Evolutionary conservation across 2,329 filamentous ascomycete species (phyloP), one percentile per base, ranked within the genome.

Genomic region (Aureobasidium sp.): DNA sequence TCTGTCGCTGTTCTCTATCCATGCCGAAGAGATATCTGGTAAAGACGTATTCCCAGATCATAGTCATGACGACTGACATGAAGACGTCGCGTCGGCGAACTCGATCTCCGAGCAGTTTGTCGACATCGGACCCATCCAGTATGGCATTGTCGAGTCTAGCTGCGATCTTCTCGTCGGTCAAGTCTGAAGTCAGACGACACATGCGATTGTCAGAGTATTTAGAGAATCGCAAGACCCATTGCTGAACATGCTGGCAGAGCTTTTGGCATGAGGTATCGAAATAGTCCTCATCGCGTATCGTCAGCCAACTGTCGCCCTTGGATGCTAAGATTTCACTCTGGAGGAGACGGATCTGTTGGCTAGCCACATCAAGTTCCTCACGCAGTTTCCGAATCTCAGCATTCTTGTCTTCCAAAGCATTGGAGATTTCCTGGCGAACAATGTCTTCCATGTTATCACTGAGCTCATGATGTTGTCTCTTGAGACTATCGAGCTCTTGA

Each of bases 11-110:
- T 75, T 97, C 94, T 69, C 92, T 85, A 73, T 99, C 94, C 91
- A 99, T 96, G 69, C 94, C 94, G 73, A 99, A 99, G 30, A 99
- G 86, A 74, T 99, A 99, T 66, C 94, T 86, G 9, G 93, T 97
- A 73, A 99, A 99, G 72, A 99, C 87, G 71, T 95, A 97, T 75
- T 99, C 94, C 92, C 92, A 99, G 57, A 99, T 87, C 91, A 99
- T 97, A 64, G 89, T 94, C 92, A 97, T 97, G 61, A 93, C 90
- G 74, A 99, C 91, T 41, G 91, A 94, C 91, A 97, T 97, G 81
- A 99, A 97, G 63, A 97, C 87, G 73, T 97, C 93, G 63, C 93
- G 86, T 64, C 94, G 87, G 70, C 84, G 87, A 60, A 97, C 88
- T 42, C 95, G 89, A 73, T 99, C 93, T 66, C 84, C 83, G 53